Evolutionary conservation across 1,284 basidiomycete species (phyloP), one percentile per base, ranked within the genome.

Genomic region (Polyporus tsugae): DNA sequence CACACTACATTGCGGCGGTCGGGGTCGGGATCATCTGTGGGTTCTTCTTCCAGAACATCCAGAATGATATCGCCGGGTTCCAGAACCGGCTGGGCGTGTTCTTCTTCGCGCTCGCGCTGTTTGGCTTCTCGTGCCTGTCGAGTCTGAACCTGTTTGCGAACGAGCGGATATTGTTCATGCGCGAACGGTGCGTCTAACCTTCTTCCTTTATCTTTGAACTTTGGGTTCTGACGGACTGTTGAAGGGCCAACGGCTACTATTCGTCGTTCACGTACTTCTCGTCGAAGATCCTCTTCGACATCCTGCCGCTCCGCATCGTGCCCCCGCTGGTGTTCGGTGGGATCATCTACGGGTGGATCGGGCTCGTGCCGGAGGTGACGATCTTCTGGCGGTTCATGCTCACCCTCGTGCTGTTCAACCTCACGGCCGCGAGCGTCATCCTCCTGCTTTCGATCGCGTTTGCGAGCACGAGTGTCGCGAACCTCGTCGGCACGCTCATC

Each of bases 351-450:
- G 87, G 94, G 10, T 88, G 98, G 7, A 95, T 98, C 3, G 97
- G 97, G 9, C 90, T 99, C 52, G 97, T 99, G 17, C 94, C 95
- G 0, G 92, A 91, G 6, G 92, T 98, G 5, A 84, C 89, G 0
- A 90, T 89, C 19, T 99, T 98, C 85, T 99, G 97, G 97, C 98
- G 98, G 82, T 99, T 99, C 84, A 91, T 98, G 82, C 89, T 99
- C 73, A 93, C 91, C 2, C 87, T 99, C 38, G 95, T 99, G 13
- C 81, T 98, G 53, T 99, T 99, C 89, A 99, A 98, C 82, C 82
- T 99, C 68, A 93, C 96, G 0, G 96, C 97, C 1, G 95, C 95
- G 25, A 95, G 92, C 75, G 93, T 97, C 58, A 93, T 99, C 46
- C 84, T 99, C 7, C 89, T 96, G 80, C 86, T 99, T 55, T 96